Evolutionary conservation across 2,329 filamentous ascomycete species (phyloP).

Genomic region (Teratosphaeria zuluensis): DNA sequence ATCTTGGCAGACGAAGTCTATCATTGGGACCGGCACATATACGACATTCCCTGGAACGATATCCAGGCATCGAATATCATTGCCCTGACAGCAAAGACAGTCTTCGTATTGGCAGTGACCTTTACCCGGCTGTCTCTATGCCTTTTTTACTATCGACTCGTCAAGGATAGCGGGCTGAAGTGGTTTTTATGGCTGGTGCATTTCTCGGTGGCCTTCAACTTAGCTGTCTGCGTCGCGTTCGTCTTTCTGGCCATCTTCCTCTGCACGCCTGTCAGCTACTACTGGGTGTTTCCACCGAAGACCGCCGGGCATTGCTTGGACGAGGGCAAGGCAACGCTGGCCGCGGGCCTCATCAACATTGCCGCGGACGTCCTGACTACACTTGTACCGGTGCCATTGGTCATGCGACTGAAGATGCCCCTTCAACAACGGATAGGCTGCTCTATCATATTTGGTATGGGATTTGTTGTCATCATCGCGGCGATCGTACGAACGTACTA

Average conservation of each 20-base stretch:
- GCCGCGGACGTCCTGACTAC: constrained; percentile 35
- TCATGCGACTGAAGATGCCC: constrained; percentile 35
- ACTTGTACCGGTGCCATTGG: constrained; percentile 34
- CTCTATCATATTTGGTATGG: constrained; percentile 30
- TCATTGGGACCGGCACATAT: constrained; percentile 36
- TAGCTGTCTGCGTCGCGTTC: constrained; percentile 30
- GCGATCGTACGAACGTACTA: constrained; percentile 35
- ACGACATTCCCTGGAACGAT: constrained; percentile 26
- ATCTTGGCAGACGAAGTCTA: constrained; percentile 33
- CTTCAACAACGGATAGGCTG: constrained; percentile 31
- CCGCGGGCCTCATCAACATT: constrained; percentile 34
- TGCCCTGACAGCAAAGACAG: constrained; percentile 33
- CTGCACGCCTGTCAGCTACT: constrained; percentile 33
- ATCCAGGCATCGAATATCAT: constrained; percentile 26
- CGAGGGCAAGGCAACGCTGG: constrained; percentile 31
- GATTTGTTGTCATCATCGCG: constrained; percentile 33
- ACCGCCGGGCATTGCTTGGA: constrained; percentile 28
- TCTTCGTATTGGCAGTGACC: constrained; percentile 33
- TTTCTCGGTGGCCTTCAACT: constrained; percentile 27
- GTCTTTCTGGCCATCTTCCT: constrained; percentile 29
- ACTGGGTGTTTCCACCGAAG: constrained; percentile 31
- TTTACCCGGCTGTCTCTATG: constrained; percentile 37
- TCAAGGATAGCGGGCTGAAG: constrained; percentile 29
- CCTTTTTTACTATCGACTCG: constrained; percentile 37
- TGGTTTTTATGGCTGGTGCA: constrained; percentile 34